phyloP scores from a whole-genome alignment of 108 stramenopile genomes.

The Skeletonema grethae region DNA sequence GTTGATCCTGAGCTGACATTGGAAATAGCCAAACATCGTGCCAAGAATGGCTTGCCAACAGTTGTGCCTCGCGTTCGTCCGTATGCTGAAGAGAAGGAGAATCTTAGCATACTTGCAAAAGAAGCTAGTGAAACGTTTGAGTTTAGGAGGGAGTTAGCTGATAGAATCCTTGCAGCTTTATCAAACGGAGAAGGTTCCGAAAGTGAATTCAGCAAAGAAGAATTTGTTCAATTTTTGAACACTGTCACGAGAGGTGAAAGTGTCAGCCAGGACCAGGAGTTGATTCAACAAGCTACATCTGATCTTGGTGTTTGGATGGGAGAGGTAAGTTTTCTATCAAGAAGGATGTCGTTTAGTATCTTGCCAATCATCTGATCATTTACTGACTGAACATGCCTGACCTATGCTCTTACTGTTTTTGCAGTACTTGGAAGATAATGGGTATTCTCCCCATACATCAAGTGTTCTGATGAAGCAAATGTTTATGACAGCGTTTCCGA shows the following conservation, averaged over 20 bases:
- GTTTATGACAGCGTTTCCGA: slow-evolving; percentile 52
- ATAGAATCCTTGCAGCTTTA: slow-evolving; percentile 20
- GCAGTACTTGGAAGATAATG: slow-evolving; percentile 48
- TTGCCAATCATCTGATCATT: no score
- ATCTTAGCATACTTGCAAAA: slow-evolving; percentile 17
- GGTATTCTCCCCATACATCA: slow-evolving; percentile 43
- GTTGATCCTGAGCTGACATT: slow-evolving; percentile 40
- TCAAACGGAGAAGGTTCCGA: slow-evolving; percentile 15
- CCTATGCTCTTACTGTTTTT: no score
- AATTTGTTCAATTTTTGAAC: slow-evolving; percentile 11
- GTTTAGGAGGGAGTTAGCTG: slow-evolving; percentile 20
- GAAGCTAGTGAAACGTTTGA: slow-evolving; percentile 26
- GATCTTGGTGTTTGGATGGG: slow-evolving; percentile 56
- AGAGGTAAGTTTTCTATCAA: not conserved
- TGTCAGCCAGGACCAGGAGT: not conserved
- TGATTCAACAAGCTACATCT: slow-evolving; percentile 9
- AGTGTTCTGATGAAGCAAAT: slow-evolving; percentile 49
- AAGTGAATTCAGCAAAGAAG: slow-evolving; percentile 31
- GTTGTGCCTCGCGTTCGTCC: slow-evolving; percentile 35
- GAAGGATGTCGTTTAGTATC: no score
- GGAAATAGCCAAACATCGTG: slow-evolving; percentile 29
- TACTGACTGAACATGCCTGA: no score
- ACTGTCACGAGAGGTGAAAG: not conserved
- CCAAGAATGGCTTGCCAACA: slow-evolving; percentile 18
- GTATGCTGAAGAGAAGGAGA: slow-evolving; percentile 54